Percentiles rank a stretch among this genome's conserved stretches.
Evolutionary conservation across 305 asterid species (phyloP).

Genomic region (Nicotiana rustica): DNA sequence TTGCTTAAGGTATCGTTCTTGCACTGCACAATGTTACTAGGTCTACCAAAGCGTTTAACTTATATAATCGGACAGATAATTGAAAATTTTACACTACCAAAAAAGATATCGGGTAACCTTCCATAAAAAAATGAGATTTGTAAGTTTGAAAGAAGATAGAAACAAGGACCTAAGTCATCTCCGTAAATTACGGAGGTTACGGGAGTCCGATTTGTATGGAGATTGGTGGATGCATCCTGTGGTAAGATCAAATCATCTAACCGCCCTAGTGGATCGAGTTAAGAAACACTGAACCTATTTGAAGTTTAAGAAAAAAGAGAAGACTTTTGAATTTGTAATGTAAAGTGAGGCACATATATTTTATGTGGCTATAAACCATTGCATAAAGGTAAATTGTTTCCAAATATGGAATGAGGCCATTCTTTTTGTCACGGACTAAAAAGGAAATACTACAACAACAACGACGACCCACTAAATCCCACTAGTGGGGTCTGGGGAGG

Average conservation of each 20-base stretch:
- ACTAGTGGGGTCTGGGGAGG: too few species aligned
- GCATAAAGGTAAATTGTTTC: too few species aligned
- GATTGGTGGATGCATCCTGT: conserved; percentile 2
- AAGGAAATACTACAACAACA: too few species aligned
- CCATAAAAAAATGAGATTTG: not conserved
- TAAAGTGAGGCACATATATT: too few species aligned
- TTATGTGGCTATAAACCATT: too few species aligned
- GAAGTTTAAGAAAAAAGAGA: too few species aligned
- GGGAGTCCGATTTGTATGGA: conserved; percentile 4
- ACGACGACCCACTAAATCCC: too few species aligned
- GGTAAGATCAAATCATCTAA: not conserved
- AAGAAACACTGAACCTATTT: not conserved
- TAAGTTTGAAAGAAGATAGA: not conserved
- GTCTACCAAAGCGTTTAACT: not conserved
- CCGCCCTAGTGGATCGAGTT: not conserved
- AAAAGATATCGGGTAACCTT: conserved; percentile 2
- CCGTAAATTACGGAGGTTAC: not conserved
- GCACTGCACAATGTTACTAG: conserved; percentile 1
- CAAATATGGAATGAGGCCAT: too few species aligned
- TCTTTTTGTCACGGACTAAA: too few species aligned
- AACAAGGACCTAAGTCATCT: conserved; percentile 22
- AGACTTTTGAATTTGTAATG: too few species aligned
- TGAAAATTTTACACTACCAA: not conserved
- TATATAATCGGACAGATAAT: not conserved
- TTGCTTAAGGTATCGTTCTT: not conserved